A percentile compares a stretch with the other conserved stretches of the same genome.
phyloP scores from a whole-genome alignment of 352 stramenopile species.

The Pythium pyrilobum region DNA sequence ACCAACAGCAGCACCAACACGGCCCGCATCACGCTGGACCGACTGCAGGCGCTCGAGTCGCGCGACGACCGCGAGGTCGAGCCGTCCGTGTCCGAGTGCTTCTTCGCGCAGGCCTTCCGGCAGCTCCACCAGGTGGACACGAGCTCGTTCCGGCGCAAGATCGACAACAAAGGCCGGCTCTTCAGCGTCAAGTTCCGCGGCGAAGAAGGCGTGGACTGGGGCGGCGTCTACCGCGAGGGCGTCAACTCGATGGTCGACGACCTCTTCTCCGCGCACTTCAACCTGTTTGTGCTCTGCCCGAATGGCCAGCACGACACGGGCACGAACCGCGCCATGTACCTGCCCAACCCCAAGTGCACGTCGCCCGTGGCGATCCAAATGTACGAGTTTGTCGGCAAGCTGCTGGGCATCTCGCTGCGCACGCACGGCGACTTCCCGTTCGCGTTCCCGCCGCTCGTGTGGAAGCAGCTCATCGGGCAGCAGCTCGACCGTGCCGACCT shows the following conservation, averaged over 20 bases:
- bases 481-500: constrained; percentile 78
- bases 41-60: constrained; percentile 82
- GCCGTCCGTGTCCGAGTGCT: constrained; percentile 87
- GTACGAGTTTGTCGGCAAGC: constrained; percentile 92
- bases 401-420: constrained; percentile 92
- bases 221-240: constrained; percentile 84
- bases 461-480: constrained; percentile 89
- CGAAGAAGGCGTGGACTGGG: constrained; percentile 87
- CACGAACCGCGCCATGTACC: constrained; percentile 82
- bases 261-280: constrained; percentile 81
- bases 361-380: constrained; percentile 88
- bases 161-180: constrained; percentile 83
- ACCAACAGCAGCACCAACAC: constrained; percentile 52
- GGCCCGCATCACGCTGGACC: constrained; percentile 80
- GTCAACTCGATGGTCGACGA: constrained; percentile 89
- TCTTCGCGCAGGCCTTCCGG: constrained; percentile 93
- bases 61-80: constrained; percentile 83
- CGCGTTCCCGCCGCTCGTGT: constrained; percentile 90
- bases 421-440: constrained; percentile 92
- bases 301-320: constrained; percentile 87
- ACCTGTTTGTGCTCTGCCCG: constrained; percentile 78
- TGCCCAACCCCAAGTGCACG: constrained; percentile 86
- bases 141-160: constrained; percentile 79
- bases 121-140: constrained; percentile 85
- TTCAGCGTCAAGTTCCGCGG: constrained; percentile 89